These are phyloP conservation scores for Hondaea fermentalgiana DNA, from an alignment of 108 stramenopile species.

Conservation along the genomic window DNA sequence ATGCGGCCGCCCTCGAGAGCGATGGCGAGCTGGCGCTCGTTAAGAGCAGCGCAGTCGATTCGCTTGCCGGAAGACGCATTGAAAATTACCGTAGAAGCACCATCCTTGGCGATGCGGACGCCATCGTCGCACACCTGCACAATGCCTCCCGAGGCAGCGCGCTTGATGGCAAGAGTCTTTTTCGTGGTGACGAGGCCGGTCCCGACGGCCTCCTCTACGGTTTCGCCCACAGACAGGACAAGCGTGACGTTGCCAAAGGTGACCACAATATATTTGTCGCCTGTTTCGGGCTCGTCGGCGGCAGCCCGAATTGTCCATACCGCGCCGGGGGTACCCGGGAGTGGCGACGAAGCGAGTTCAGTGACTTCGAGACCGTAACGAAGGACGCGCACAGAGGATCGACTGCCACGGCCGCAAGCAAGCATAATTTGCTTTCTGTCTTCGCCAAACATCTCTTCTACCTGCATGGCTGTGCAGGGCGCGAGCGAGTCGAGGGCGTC, in stretches of 20 bases:
- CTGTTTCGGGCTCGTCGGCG: conserved; percentile 15
- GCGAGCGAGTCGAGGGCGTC: conserved; percentile 68
- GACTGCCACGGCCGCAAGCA: conserved; percentile 75
- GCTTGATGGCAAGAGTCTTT: conserved; percentile 78
- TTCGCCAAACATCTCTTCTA: conserved; percentile 82
- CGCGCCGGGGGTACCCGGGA: conserved; percentile 80
- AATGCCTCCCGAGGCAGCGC: conserved; percentile 67
- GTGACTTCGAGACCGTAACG: conserved; percentile 81
- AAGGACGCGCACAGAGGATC: conserved; percentile 67
- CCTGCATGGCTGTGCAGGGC: conserved; percentile 72
- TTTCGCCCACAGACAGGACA: conserved; percentile 85
- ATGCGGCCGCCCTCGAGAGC: conserved; percentile 84
- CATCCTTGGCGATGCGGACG: conserved; percentile 59
- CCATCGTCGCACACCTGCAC: conserved; percentile 83
- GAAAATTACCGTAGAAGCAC: conserved; percentile 63
- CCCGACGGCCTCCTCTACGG: conserved; percentile 79
- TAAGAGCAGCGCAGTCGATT: conserved; percentile 79
- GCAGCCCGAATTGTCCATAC: conserved; percentile 79
- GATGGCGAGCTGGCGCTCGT: conserved; percentile 78
- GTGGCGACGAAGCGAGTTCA: conserved; percentile 82
- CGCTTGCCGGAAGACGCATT: conserved; percentile 75
- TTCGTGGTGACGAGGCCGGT: conserved; percentile 69
- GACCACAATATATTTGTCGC: conserved; percentile 82
- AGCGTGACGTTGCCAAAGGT: conserved; percentile 91
- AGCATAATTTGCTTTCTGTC: conserved; percentile 81